Conservation (phyloP, 2,329 filamentous ascomycete species). For the Arthrobotrys pseudoclavata region DNA sequence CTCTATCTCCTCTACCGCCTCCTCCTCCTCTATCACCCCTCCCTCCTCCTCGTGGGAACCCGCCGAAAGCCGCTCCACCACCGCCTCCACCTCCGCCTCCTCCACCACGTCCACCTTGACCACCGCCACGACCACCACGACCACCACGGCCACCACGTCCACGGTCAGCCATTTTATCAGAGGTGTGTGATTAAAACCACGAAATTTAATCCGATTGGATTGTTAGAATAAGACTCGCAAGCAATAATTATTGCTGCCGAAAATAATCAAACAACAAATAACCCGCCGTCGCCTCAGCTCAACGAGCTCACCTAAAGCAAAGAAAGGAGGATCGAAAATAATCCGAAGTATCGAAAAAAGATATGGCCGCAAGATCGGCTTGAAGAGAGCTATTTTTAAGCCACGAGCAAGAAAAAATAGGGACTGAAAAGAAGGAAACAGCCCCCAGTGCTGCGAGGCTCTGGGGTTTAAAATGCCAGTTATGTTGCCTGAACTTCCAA, state of each 20-base stretch:
- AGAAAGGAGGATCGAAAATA: background rate
- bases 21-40: slow-evolving; percentile 40
- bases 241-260: slow-evolving; percentile 18
- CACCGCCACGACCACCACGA: slow-evolving; percentile 59
- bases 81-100: slow-evolving; percentile 34
- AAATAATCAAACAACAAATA: background rate
- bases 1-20: slow-evolving; percentile 63
- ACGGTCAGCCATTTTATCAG: slow-evolving; percentile 55
- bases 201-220: slow-evolving; percentile 44
- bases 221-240: slow-evolving; percentile 4
- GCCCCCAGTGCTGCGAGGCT: slow-evolving; percentile 41
- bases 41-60: slow-evolving; percentile 57
- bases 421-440: slow-evolving; percentile 1
- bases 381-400: background rate
- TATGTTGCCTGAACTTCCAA: slow-evolving; percentile 40
- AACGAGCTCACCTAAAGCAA: background rate
- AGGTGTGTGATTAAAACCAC: slow-evolving; percentile 47
- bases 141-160: slow-evolving; percentile 43
- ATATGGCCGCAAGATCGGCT: background rate
- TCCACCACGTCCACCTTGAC: slow-evolving; percentile 19
- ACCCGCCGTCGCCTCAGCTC: background rate
- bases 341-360: background rate
- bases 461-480: slow-evolving; percentile 23
- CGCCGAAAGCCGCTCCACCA: slow-evolving; percentile 15
- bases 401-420: background rate